A percentile compares a stretch with the other conserved stretches of the same genome.
Conservation (phyloP, 768 basidiomycete genomes). For the Termitomyces sp. region DNA sequence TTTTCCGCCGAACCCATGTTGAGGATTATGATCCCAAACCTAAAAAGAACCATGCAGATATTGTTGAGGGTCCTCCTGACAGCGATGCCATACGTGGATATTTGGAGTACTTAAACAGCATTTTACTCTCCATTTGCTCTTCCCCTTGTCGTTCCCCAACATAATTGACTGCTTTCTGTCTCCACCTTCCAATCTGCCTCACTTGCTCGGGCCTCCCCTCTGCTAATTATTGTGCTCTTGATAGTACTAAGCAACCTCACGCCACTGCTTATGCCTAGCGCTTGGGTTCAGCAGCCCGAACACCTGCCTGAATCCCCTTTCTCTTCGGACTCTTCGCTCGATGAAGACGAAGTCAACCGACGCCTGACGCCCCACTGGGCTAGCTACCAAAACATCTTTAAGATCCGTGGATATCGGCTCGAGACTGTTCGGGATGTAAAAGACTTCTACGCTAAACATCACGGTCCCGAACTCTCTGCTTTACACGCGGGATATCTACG, state of each 20-base stretch:
- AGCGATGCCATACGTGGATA: slow-evolving; percentile 15
- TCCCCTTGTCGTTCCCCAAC: slow-evolving; percentile 1
- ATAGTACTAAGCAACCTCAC: not conserved
- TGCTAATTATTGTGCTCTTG: not conserved
- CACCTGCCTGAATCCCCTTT: slow-evolving; percentile 31
- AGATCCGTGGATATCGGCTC: slow-evolving; percentile 50
- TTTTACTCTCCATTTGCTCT: slow-evolving; percentile 1
- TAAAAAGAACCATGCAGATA: slow-evolving; percentile 19
- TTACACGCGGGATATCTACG: slow-evolving; percentile 26
- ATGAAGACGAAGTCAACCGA: slow-evolving; percentile 54
- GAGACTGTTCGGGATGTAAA: slow-evolving; percentile 68
- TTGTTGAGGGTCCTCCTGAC: slow-evolving; percentile 20
- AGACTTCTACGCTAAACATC: slow-evolving; percentile 38
- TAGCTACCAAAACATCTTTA: slow-evolving; percentile 41
- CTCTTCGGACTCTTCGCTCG: slow-evolving; percentile 45
- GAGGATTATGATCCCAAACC: slow-evolving; percentile 26
- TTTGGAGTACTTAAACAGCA: slow-evolving; percentile 13
- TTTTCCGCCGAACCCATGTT: slow-evolving; percentile 27
- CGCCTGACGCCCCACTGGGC: slow-evolving; percentile 62
- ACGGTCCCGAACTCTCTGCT: slow-evolving; percentile 1
- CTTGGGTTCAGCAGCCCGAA: slow-evolving; percentile 20
- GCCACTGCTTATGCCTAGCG: slow-evolving; percentile 13
- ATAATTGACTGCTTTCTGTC: not conserved
- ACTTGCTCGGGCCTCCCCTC: not conserved
- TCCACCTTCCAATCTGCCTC: not conserved